Evolutionary conservation across 108 stramenopile species (phyloP).

Genomic region (Stephanodiscus triporus): DNA sequence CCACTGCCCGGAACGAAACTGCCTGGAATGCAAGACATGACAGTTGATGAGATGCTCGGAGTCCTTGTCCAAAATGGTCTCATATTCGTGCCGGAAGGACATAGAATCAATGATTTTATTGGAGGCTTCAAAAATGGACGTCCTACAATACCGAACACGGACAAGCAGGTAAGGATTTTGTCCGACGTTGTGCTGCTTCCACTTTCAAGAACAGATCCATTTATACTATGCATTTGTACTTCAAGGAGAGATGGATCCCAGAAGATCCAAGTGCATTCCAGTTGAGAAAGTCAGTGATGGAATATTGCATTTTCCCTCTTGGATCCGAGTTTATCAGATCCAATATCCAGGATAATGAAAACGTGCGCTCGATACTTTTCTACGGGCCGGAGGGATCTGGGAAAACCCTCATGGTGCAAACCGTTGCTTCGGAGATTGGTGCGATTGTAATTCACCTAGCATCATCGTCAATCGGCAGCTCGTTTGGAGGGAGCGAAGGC

Average conservation of each 20-base stretch:
- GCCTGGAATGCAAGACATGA: slow-evolving; percentile 65
- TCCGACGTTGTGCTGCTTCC: neutral
- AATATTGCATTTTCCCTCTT: slow-evolving; percentile 74
- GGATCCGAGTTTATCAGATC: slow-evolving; percentile 54
- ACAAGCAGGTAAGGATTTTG: slow-evolving; percentile 41
- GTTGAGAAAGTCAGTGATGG: slow-evolving; percentile 67
- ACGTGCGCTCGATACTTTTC: slow-evolving; percentile 67
- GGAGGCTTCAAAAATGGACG: slow-evolving; percentile 49
- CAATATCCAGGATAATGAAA: slow-evolving; percentile 34
- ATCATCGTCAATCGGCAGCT: slow-evolving; percentile 56
- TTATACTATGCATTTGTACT: neutral
- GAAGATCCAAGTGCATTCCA: slow-evolving; percentile 75
- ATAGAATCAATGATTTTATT: slow-evolving; percentile 49
- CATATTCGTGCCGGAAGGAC: slow-evolving; percentile 30
- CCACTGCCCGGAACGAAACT: slow-evolving; percentile 80
- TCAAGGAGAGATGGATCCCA: slow-evolving; percentile 62
- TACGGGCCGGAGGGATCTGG: slow-evolving; percentile 81
- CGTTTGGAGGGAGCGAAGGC: slow-evolving; percentile 66
- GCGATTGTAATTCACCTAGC: slow-evolving; percentile 83
- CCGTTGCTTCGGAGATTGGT: slow-evolving; percentile 80
- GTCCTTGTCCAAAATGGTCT: slow-evolving; percentile 65
- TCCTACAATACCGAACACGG: slow-evolving; percentile 25
- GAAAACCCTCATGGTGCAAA: slow-evolving; percentile 80
- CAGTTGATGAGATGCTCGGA: slow-evolving; percentile 66
- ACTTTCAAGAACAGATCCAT: neutral